Percentiles rank a stretch among this genome's conserved stretches.
These are phyloP conservation scores for Leccinum angustisporum DNA, from an alignment of 1,284 basidiomycete genomes.

Conservation along the genomic window DNA sequence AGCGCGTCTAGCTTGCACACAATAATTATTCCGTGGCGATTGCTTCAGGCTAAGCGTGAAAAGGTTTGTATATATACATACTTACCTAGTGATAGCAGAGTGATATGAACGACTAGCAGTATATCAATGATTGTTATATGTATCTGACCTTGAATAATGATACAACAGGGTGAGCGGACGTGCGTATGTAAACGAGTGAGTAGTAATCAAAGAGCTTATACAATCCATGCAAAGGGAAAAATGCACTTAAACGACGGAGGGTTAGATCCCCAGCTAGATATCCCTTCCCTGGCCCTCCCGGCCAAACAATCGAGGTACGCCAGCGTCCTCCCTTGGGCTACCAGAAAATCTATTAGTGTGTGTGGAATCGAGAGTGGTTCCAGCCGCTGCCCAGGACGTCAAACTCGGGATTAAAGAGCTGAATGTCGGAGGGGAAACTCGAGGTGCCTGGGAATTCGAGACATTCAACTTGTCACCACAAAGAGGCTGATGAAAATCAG, in stretches of 20 bases:
- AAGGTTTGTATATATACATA: neutral
- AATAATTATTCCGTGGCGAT: neutral
- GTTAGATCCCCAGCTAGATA: slow-evolving; percentile 24
- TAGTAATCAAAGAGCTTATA: slow-evolving; percentile 6
- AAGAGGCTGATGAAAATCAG: neutral
- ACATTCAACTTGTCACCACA: slow-evolving; percentile 3
- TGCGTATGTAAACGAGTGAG: neutral
- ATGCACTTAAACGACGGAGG: neutral
- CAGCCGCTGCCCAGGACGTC: slow-evolving; percentile 38
- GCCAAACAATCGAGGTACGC: slow-evolving; percentile 27
- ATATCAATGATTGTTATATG: neutral
- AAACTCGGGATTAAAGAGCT: slow-evolving; percentile 33
- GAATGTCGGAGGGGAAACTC: slow-evolving; percentile 31
- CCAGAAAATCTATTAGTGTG: slow-evolving; percentile 5
- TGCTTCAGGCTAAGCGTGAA: neutral
- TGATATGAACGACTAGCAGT: too few relatives aligned
- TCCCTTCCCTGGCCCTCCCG: slow-evolving; percentile 34
- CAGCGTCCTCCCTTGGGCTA: slow-evolving; percentile 19
- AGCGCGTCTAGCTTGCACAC: neutral
- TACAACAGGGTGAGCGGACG: slow-evolving; percentile 13
- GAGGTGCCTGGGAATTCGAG: slow-evolving; percentile 12
- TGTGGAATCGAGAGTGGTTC: slow-evolving; percentile 17
- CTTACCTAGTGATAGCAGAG: too few relatives aligned
- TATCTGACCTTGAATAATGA: slow-evolving; percentile 14
- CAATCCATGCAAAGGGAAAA: neutral